Evolutionary conservation across 306 rosid species (phyloP).

Genomic region (Malus orientalis): DNA sequence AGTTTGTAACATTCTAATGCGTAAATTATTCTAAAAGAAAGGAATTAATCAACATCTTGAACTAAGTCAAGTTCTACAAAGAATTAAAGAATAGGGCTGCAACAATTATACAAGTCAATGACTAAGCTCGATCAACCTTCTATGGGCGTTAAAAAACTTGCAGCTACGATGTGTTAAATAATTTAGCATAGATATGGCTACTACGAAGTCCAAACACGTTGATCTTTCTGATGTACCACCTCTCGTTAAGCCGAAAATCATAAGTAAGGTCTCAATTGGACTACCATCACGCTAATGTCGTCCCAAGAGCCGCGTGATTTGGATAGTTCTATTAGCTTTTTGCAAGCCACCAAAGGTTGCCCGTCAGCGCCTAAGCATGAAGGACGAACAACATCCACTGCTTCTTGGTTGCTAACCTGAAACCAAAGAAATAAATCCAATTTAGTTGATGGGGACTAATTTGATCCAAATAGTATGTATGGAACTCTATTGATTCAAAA

Average conservation of each 20-base stretch:
- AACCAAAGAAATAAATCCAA: constrained; percentile 10
- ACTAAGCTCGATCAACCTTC: not conserved
- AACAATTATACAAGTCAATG: constrained; percentile 1
- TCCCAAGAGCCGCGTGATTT: constrained; percentile 70
- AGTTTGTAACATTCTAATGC: not conserved
- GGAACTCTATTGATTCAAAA: not conserved
- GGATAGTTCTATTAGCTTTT: constrained; percentile 71
- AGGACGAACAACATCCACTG: constrained; percentile 70
- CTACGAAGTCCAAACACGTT: not conserved
- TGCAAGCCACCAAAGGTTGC: constrained; percentile 62
- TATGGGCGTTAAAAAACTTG: not conserved
- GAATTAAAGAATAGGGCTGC: constrained; percentile 15
- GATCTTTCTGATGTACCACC: not conserved
- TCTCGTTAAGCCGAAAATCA: constrained; percentile 12
- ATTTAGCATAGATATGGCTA: constrained; percentile 11
- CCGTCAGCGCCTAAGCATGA: constrained; percentile 36
- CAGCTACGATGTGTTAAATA: constrained; percentile 3
- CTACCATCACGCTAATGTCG: constrained; percentile 76
- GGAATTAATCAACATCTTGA: constrained; percentile 4
- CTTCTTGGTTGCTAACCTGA: constrained; percentile 89
- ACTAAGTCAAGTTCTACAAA: not conserved
- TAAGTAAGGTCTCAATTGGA: constrained; percentile 47
- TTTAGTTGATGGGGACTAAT: not conserved
- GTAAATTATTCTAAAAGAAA: not conserved
- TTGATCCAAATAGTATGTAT: not conserved